Evolutionary conservation across 1,284 basidiomycete species (phyloP).

Genomic region (Mycosarcoma mackinlayi): DNA sequence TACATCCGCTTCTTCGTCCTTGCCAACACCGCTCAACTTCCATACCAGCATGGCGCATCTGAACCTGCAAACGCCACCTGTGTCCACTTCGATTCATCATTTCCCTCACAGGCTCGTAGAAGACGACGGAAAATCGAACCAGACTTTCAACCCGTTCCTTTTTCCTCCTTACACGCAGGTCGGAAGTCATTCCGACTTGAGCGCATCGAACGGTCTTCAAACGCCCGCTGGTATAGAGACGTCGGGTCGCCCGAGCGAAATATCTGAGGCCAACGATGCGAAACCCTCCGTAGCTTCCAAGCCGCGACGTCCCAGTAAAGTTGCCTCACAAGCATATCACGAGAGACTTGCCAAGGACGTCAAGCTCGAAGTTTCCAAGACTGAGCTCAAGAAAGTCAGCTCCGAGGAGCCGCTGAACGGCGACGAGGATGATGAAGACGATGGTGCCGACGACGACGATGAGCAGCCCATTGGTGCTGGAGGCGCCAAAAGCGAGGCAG

Average conservation of each 20-base stretch:
- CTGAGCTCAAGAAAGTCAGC: constrained; percentile 21
- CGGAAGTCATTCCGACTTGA: constrained; percentile 1
- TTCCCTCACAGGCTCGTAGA: constrained; percentile 5
- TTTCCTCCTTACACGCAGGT: constrained; percentile 45
- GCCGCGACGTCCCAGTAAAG: constrained; percentile 34
- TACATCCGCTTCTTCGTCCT: constrained; percentile 32
- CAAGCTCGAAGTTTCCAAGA: constrained; percentile 15
- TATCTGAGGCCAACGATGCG: constrained; percentile 23
- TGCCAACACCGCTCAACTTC: constrained; percentile 42
- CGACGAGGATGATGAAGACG: constrained; percentile 47
- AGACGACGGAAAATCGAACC: constrained; percentile 16
- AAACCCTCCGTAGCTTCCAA: constrained; percentile 16
- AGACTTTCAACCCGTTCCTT: constrained; percentile 49
- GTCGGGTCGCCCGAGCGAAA: constrained; percentile 22
- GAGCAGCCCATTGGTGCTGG: constrained; percentile 11
- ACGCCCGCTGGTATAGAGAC: not conserved
- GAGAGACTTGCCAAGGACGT: constrained; percentile 26
- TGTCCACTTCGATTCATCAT: constrained; percentile 8
- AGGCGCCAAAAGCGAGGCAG: constrained; percentile 44
- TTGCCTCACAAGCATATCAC: constrained; percentile 17
- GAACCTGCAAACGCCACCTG: constrained; percentile 46
- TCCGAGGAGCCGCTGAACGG: constrained; percentile 24
- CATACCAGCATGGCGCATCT: constrained; percentile 51
- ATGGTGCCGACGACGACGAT: constrained; percentile 38
- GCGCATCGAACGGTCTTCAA: constrained; percentile 1